Conservation (phyloP, 2,329 filamentous ascomycete genomes). For the Fusarium falciforme region DNA sequence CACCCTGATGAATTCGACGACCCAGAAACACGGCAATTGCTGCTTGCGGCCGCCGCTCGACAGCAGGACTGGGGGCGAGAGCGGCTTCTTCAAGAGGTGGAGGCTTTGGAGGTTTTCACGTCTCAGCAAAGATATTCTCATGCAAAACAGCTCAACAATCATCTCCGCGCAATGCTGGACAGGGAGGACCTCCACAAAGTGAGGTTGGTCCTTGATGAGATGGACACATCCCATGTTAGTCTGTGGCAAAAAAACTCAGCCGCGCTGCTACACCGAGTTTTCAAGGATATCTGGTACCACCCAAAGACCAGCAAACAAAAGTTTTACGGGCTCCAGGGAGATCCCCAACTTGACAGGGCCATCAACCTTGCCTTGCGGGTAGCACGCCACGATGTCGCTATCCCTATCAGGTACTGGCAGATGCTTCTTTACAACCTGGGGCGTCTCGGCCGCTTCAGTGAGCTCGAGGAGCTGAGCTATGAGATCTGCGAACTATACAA, state of each 20-base stretch:
- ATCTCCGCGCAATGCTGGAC: constrained; percentile 23
- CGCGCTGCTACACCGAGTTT: constrained; percentile 41
- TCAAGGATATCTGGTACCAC: constrained; percentile 45
- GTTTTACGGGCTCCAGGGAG: constrained; percentile 14
- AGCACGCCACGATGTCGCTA: constrained; percentile 47
- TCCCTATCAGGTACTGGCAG: constrained; percentile 55
- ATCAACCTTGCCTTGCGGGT: constrained; percentile 46
- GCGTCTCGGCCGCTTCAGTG: constrained; percentile 55
- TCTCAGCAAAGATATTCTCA: constrained; percentile 29
- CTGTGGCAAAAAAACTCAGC: constrained; percentile 45
- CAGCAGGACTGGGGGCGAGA: constrained; percentile 54
- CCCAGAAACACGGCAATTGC: constrained; percentile 51
- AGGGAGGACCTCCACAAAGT: constrained; percentile 34
- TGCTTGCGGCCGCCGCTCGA: constrained; percentile 50
- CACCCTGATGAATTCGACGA: constrained; percentile 69
- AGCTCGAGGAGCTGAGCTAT: constrained; percentile 58
- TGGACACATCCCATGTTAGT: constrained; percentile 46
- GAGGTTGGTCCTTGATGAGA: constrained; percentile 46
- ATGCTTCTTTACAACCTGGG: constrained; percentile 58
- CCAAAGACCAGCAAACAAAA: constrained; percentile 33
- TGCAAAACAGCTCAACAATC: constrained; percentile 40
- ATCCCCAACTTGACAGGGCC: constrained; percentile 46
- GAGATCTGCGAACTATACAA: constrained; percentile 56
- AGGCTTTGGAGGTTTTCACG: constrained; percentile 30
- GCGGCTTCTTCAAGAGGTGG: constrained; percentile 58